Evolutionary conservation across 306 rosid species (phyloP).

Genomic region (Prunus mume): DNA sequence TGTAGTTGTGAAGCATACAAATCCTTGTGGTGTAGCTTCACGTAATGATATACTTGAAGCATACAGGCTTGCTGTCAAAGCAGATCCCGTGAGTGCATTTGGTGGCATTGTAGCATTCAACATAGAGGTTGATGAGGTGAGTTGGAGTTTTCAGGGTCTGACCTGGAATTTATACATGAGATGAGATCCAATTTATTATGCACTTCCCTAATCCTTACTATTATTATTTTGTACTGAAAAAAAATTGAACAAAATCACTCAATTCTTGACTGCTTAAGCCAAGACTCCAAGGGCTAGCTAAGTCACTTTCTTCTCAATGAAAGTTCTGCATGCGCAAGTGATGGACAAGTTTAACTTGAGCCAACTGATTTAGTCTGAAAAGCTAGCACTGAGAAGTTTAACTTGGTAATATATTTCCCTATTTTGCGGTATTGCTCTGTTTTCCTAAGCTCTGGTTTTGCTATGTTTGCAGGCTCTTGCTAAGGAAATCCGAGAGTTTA

Average conservation of each 20-base stretch:
- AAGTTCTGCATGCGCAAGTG: neutral
- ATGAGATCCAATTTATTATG: neutral
- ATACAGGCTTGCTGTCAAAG: conserved; percentile 84
- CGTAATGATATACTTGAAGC: conserved; percentile 88
- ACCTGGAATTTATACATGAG: neutral
- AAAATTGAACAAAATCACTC: neutral
- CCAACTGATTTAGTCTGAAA: neutral
- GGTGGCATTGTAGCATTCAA: conserved; percentile 98
- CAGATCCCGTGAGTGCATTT: conserved; percentile 95
- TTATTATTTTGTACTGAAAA: neutral
- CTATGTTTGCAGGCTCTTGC: conserved; percentile 61
- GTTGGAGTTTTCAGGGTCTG: conserved; percentile 7
- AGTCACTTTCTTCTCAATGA: conserved; percentile 1
- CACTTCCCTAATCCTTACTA: neutral
- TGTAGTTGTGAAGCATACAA: conserved; percentile 88
- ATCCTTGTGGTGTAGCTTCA: conserved; percentile 96
- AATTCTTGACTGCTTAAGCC: neutral
- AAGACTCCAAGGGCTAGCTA: neutral
- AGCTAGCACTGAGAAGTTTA: neutral
- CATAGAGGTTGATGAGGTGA: conserved; percentile 82
- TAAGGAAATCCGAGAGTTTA: conserved; percentile 79
- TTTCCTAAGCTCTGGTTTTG: neutral
- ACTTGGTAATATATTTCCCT: conserved; percentile 7
- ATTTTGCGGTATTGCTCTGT: neutral
- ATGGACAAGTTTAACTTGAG: neutral